A percentile compares a stretch with the other conserved stretches of the same genome.
These are phyloP conservation scores for Craterostigma plantagineum DNA, from an alignment of 257 asterid species.

Conservation along the genomic window DNA sequence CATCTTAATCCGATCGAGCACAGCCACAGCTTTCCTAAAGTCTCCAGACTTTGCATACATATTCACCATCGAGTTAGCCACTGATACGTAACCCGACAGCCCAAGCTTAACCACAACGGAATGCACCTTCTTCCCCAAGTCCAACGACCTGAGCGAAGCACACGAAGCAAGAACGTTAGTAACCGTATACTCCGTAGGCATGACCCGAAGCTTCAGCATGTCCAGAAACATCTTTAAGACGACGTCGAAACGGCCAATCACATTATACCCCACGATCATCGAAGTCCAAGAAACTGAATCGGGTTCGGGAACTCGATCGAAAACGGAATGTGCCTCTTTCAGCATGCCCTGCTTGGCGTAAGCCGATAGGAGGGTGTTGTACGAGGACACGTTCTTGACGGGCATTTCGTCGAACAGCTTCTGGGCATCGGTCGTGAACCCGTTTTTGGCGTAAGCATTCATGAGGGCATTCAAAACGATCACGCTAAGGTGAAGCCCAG, in stretches of 20 bases:
- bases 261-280: conserved; percentile 59
- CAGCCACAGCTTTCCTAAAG: conserved; percentile 20
- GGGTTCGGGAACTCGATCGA: conserved; percentile 29
- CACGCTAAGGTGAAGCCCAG: conserved; percentile 38
- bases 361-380: conserved; percentile 66
- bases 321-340: conserved; percentile 29
- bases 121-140: conserved; percentile 50
- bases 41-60: conserved; percentile 74
- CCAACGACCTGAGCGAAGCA: conserved; percentile 27
- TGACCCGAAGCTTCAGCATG: conserved; percentile 29
- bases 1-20: conserved; percentile 32
- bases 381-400: conserved; percentile 36
- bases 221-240: conserved; percentile 37
- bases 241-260: conserved; percentile 16
- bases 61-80: conserved; percentile 55
- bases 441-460: conserved; percentile 46
- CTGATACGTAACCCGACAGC: conserved; percentile 30
- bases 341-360: conserved; percentile 44
- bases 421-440: conserved; percentile 35
- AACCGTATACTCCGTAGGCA: conserved; percentile 50
- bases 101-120: conserved; percentile 53
- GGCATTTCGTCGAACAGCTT: conserved; percentile 59
- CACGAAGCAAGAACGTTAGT: conserved; percentile 63
- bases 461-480: conserved; percentile 49
- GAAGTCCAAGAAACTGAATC: conserved; percentile 88